Evolutionary conservation across 1,284 basidiomycete genomes (phyloP), one percentile per base, ranked within the genome.

Genomic region (Ganoderma resinaceum): DNA sequence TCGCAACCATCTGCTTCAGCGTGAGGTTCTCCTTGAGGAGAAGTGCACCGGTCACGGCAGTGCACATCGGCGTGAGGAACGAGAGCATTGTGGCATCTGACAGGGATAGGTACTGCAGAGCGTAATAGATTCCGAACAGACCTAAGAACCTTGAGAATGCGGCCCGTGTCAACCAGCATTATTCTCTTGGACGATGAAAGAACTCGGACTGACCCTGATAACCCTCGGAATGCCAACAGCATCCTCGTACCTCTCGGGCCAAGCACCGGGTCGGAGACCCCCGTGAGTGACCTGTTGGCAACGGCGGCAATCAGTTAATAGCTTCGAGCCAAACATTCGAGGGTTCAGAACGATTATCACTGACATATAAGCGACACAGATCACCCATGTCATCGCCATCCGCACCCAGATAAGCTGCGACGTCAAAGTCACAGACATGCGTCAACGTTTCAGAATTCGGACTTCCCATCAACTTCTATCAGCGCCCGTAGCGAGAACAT

Each of bases 61-160:
- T 93, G 11, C 85, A 82, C 65, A 89, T 84, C 0, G 94, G 94
- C 0, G 86, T 78, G 12, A 96, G 82, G 80, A 95, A 95, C 0
- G 89, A 90, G 61, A 96, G 82, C 23, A 93, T 90, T 0, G 89
- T 91, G 0, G 91, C 87, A 76, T 95, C 94, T 23, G 91, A 91
- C 0, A 95, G 82, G 0, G 90, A 80, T 5, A 81, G 73, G 65
- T 79, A 80, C 63, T 89, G 84, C 18, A 94, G 80, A 0, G 90
- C 87, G 75, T 89, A 91, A 78, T 94, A 95, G 0, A 89, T 81
- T 33, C 85, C 89, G 71, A 87, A 88, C 20, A 92, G 80, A 0
- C 87, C 88, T 68, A 89, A 82, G 72, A 89, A 90, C 16, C 87
- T 89, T 62, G 8, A 12, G 11, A 26, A 33, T 7, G 42, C 3